These are phyloP conservation scores for Erythrophleum fordii DNA, from an alignment of 306 rosid species.

Conservation along the genomic window DNA sequence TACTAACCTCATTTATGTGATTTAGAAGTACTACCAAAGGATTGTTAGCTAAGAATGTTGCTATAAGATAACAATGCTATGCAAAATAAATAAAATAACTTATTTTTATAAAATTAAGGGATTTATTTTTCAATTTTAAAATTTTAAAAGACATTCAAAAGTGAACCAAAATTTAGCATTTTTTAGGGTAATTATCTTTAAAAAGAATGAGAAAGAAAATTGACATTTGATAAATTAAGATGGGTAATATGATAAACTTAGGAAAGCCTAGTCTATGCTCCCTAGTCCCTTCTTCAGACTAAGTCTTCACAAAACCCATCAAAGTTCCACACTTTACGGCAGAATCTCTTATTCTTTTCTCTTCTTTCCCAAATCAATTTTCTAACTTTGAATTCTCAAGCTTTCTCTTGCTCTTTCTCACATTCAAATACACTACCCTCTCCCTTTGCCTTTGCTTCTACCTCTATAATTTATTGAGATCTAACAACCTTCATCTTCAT, in stretches of 20 bases:
- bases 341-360: conserved; percentile 36
- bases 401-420: conserved; percentile 19
- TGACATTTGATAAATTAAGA: neutral
- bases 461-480: conserved; percentile 8
- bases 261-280: neutral
- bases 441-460: neutral
- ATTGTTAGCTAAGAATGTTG: neutral
- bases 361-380: neutral
- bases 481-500: neutral
- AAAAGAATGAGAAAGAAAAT: neutral
- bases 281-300: conserved; percentile 34
- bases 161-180: too few species aligned
- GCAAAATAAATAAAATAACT: too few species aligned
- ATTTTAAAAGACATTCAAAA: too few species aligned
- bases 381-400: too few species aligned
- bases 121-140: too few species aligned
- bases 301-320: conserved; percentile 50
- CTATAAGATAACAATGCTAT: too few species aligned
- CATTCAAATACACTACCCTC: conserved; percentile 25
- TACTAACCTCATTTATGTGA: neutral
- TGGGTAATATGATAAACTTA: neutral
- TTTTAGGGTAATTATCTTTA: too few species aligned
- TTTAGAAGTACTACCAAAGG: neutral
- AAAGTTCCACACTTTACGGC: conserved; percentile 34
- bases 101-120: too few species aligned